Evolutionary conservation across 2,329 filamentous ascomycete genomes (phyloP).

Genomic region (Rhinocladiella similis): DNA sequence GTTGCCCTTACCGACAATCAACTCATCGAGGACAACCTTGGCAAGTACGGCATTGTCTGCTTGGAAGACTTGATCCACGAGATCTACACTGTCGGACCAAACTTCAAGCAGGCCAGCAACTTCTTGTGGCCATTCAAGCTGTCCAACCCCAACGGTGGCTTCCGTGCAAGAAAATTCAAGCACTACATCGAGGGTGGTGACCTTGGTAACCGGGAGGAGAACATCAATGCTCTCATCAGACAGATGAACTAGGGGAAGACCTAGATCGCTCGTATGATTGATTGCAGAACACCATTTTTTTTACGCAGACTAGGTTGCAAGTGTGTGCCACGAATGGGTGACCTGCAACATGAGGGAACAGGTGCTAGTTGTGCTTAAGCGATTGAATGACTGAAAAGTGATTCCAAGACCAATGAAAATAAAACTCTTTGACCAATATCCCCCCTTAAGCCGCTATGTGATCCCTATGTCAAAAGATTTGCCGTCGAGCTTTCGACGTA

Average conservation of each 20-base stretch:
- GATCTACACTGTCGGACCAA: slow-evolving; percentile 97
- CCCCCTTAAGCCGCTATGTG: background rate
- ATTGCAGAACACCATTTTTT: background rate
- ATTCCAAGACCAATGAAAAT: background rate
- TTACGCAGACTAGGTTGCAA: slow-evolving; percentile 1
- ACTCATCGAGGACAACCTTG: slow-evolving; percentile 93
- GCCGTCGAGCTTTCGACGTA: no score
- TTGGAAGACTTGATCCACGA: slow-evolving; percentile 99
- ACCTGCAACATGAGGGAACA: slow-evolving; percentile 1
- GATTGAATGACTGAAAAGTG: slow-evolving; percentile 3
- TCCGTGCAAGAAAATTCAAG: slow-evolving; percentile 96
- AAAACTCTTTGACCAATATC: background rate
- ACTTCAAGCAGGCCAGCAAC: slow-evolving; percentile 99
- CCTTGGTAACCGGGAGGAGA: slow-evolving; percentile 96
- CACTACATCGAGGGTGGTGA: slow-evolving; percentile 99
- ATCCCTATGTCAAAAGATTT: no score
- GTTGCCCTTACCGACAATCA: slow-evolving; percentile 95
- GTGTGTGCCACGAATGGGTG: background rate
- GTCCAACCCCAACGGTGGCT: slow-evolving; percentile 95
- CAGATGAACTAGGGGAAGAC: slow-evolving; percentile 86
- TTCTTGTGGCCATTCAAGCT: slow-evolving; percentile 99
- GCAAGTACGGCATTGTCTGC: slow-evolving; percentile 98
- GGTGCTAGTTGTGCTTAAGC: slow-evolving; percentile 7
- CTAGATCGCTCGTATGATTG: background rate
- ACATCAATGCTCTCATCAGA: slow-evolving; percentile 93